Conservation (phyloP, 2,329 filamentous ascomycete genomes). For the Fusarium scirpi region DNA sequence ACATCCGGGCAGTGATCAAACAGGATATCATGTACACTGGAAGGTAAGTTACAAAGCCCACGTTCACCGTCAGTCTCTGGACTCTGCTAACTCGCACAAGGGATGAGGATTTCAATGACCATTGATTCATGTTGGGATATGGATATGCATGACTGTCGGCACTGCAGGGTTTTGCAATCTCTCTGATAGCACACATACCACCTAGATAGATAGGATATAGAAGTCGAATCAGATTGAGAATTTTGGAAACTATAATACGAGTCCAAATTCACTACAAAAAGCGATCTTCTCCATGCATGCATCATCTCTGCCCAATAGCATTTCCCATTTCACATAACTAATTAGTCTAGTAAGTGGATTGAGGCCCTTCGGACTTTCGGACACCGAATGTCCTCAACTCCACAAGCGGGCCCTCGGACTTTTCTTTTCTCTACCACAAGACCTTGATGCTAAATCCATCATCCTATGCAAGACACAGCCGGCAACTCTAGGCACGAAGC, state of each 20-base stretch:
- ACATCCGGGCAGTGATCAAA: neutral
- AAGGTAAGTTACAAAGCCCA: neutral
- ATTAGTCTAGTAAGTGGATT: slow-evolving; percentile 22
- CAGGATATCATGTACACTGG: slow-evolving; percentile 16
- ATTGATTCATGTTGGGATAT: neutral
- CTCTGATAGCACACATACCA: neutral
- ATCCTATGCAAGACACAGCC: no score
- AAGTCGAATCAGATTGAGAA: neutral
- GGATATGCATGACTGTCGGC: neutral
- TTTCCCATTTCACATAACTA: neutral
- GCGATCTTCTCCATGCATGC: slow-evolving; percentile 5
- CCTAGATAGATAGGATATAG: neutral
- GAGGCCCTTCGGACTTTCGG: slow-evolving; percentile 40
- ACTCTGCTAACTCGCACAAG: neutral
- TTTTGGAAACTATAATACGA: neutral
- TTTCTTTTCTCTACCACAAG: slow-evolving; percentile 15
- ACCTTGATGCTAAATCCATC: neutral
- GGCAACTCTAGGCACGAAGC: no score
- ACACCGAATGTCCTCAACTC: slow-evolving; percentile 28
- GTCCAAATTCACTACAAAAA: neutral
- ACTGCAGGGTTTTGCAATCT: neutral
- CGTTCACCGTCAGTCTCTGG: neutral
- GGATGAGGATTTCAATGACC: slow-evolving; percentile 11
- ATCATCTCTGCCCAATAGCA: neutral
- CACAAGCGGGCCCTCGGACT: slow-evolving; percentile 14